Conservation (phyloP, 1,284 basidiomycete species). For the Baeospora myosura region DNA sequence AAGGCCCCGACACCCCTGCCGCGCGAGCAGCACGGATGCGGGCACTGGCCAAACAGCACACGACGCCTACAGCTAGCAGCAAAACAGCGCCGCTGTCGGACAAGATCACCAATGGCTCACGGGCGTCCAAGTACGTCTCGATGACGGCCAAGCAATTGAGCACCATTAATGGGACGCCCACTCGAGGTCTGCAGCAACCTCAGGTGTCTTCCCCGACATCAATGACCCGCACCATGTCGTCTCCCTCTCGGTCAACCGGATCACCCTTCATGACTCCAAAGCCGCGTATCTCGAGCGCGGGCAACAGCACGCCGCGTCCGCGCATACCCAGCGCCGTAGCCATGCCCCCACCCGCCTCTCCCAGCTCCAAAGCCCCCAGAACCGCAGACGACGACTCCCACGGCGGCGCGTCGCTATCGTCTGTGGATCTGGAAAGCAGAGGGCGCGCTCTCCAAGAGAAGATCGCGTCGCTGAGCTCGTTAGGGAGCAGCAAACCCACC, state of each 20-base stretch:
- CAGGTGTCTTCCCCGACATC: constrained; percentile 9
- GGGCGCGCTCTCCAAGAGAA: constrained; percentile 43
- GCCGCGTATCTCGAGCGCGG: constrained; percentile 29
- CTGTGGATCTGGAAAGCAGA: constrained; percentile 32
- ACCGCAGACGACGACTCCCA: constrained; percentile 6
- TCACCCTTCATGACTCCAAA: constrained; percentile 64
- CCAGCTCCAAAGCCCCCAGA: constrained; percentile 19
- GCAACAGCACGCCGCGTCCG: constrained; percentile 44
- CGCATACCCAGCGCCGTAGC: constrained; percentile 66
- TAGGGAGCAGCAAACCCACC: too few relatives aligned
- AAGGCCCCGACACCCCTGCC: constrained; percentile 27
- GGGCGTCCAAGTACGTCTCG: constrained; percentile 76
- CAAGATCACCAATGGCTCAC: constrained; percentile 70
- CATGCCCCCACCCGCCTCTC: constrained; percentile 73
- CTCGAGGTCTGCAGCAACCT: constrained; percentile 9
- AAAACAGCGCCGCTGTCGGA: constrained; percentile 26
- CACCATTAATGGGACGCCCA: constrained; percentile 19
- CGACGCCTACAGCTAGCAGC: constrained; percentile 27
- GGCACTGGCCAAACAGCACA: constrained; percentile 13
- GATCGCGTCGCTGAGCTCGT: constrained; percentile 36
- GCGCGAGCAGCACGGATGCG: constrained; percentile 24
- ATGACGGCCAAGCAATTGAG: constrained; percentile 78
- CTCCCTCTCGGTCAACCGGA: constrained; percentile 26
- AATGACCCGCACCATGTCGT: constrained; percentile 18
- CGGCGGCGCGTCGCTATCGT: constrained; percentile 12